Percentiles rank a stretch among this genome's conserved stretches.
Conservation (phyloP, 1,284 basidiomycete genomes). For the Ustanciosporium gigantosporum region DNA sequence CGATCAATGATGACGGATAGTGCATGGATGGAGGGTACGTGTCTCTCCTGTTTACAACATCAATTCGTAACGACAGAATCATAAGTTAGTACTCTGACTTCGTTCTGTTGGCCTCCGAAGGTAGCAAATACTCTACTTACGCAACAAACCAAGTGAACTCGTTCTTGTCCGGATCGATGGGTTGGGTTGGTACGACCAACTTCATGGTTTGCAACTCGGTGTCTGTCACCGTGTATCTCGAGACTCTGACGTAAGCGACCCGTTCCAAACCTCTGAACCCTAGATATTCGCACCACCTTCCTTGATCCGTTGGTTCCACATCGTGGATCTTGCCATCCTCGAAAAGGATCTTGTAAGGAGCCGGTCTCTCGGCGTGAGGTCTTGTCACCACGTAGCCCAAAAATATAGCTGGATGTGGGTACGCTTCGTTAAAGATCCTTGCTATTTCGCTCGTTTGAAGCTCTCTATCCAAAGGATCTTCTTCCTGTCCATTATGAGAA, state of each 20-base stretch:
- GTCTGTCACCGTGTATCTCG: slow-evolving; percentile 55
- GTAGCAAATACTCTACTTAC: slow-evolving; percentile 14
- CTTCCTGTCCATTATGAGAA: slow-evolving; percentile 89
- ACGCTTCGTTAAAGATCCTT: slow-evolving; percentile 73
- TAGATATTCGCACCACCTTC: slow-evolving; percentile 58
- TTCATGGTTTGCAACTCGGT: slow-evolving; percentile 58
- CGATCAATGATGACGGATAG: slow-evolving; percentile 35
- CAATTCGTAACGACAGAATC: too few species aligned
- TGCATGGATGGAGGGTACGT: slow-evolving; percentile 29
- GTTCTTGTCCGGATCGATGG: slow-evolving; percentile 42
- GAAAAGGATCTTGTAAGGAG: slow-evolving; percentile 79
- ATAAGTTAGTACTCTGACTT: too few species aligned
- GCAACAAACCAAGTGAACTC: slow-evolving; percentile 25
- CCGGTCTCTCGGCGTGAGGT: slow-evolving; percentile 73
- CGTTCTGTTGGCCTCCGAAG: too few species aligned
- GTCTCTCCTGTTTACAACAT: slow-evolving; percentile 25
- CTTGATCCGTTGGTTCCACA: slow-evolving; percentile 63
- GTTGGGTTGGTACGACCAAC: slow-evolving; percentile 42
- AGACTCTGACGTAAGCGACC: slow-evolving; percentile 52
- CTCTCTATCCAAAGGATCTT: slow-evolving; percentile 83
- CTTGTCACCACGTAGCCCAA: slow-evolving; percentile 73
- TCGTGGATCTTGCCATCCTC: slow-evolving; percentile 59
- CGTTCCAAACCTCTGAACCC: slow-evolving; percentile 52
- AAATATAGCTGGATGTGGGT: slow-evolving; percentile 80
- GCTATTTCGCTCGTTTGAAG: slow-evolving; percentile 82